phyloP scores from a whole-genome alignment of 2,329 filamentous ascomycete genomes.

The Helotiales sp. region DNA sequence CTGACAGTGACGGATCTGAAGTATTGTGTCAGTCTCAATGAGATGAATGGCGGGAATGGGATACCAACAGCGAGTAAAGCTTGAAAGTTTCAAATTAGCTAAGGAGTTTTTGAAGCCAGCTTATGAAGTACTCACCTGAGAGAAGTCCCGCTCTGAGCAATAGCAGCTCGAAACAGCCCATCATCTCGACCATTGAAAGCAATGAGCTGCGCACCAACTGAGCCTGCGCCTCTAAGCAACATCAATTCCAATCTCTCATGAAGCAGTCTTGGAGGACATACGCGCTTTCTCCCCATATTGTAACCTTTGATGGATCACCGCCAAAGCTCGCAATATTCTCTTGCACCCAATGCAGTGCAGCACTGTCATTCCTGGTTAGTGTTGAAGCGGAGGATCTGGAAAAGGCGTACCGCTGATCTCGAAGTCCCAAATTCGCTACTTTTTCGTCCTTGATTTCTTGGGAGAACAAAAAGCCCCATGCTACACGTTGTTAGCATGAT shows the following conservation, averaged over 20 bases:
- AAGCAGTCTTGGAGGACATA: neutral
- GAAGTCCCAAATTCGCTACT: slow-evolving; percentile 65
- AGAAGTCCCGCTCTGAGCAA: slow-evolving; percentile 51
- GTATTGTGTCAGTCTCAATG: neutral
- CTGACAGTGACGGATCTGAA: slow-evolving; percentile 12
- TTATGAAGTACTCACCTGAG: neutral
- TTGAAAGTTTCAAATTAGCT: no score
- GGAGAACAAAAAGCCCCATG: neutral
- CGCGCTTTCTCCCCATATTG: slow-evolving; percentile 55
- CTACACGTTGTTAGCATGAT: neutral
- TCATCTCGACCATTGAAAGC: slow-evolving; percentile 71
- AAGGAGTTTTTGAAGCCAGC: no score
- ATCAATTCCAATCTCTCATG: neutral
- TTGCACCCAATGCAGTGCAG: slow-evolving; percentile 70
- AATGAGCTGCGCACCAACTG: slow-evolving; percentile 71
- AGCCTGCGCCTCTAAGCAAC: slow-evolving; percentile 55
- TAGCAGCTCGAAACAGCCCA: slow-evolving; percentile 69
- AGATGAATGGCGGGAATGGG: slow-evolving; percentile 5
- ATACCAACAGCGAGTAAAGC: slow-evolving; percentile 18
- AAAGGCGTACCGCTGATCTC: slow-evolving; percentile 75
- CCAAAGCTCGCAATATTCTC: slow-evolving; percentile 76
- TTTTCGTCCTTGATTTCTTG: slow-evolving; percentile 42
- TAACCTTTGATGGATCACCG: slow-evolving; percentile 75
- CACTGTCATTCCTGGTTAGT: no score
- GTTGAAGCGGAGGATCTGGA: no score